phyloP scores from a whole-genome alignment of 352 stramenopile species.

The Phytophthora crassamura region DNA sequence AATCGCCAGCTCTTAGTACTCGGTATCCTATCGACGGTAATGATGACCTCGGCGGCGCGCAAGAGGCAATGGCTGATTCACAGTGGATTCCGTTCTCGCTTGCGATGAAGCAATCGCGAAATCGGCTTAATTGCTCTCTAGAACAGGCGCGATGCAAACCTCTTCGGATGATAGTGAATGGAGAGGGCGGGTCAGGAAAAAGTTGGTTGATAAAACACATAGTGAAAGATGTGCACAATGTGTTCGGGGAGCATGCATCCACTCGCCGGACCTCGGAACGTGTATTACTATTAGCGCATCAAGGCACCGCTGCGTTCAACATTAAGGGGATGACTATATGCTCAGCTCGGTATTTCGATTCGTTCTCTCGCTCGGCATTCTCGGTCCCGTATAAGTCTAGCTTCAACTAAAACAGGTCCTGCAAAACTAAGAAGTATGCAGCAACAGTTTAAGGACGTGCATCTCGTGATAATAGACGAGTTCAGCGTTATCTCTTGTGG shows the following conservation, averaged over 20 bases:
- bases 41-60: not conserved
- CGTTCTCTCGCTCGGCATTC: not conserved
- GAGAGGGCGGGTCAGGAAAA: no score
- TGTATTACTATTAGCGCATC: not conserved
- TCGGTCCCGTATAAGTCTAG: not conserved
- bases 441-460: no score
- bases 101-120: not conserved
- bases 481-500: no score
- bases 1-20: not conserved
- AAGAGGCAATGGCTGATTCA: not conserved
- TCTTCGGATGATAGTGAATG: no score
- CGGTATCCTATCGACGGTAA: not conserved
- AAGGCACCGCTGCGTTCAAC: not conserved
- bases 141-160: no score
- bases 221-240: no score
- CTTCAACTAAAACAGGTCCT: not conserved
- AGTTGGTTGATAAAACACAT: no score
- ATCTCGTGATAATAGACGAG: no score
- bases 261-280: not conserved
- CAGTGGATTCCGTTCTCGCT: not conserved
- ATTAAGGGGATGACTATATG: not conserved
- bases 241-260: no score
- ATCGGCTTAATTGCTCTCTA: no score
- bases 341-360: not conserved
- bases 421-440: not conserved